Conservation (phyloP, 2,329 filamentous ascomycete species). For the Epichloe sylvatica region DNA sequence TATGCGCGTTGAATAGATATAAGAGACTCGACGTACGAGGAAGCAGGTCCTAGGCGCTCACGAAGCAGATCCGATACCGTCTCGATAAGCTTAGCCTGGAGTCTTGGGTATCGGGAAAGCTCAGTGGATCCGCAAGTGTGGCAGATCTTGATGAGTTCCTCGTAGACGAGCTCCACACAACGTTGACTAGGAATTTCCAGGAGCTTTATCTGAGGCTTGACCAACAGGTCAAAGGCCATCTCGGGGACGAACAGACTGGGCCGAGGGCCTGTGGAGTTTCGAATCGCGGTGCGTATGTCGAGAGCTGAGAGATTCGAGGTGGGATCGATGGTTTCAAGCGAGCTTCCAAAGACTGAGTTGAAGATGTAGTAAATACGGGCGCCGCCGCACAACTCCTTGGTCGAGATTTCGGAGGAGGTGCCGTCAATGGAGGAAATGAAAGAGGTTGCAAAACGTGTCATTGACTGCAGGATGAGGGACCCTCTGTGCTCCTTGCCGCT, state of each 20-base stretch:
- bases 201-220: constrained; percentile 97
- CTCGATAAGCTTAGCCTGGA: constrained; percentile 95
- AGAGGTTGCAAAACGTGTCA: constrained; percentile 94
- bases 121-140: constrained; percentile 96
- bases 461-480: constrained; percentile 86
- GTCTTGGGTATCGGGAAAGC: constrained; percentile 74
- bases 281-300: constrained; percentile 92
- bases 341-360: constrained; percentile 96
- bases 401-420: constrained; percentile 96
- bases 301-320: constrained; percentile 88
- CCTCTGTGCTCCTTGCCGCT: constrained; percentile 93
- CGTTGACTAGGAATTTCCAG: constrained; percentile 88
- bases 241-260: constrained; percentile 95
- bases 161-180: constrained; percentile 95
- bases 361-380: constrained; percentile 98
- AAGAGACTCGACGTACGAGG: constrained; percentile 84
- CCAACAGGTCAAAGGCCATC: constrained; percentile 90
- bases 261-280: constrained; percentile 91
- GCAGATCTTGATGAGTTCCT: constrained; percentile 98
- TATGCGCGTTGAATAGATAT: constrained; percentile 97
- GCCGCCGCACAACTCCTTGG: constrained; percentile 90
- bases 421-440: constrained; percentile 98
- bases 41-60: constrained; percentile 80
- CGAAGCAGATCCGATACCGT: constrained; percentile 91
- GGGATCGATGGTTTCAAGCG: constrained; percentile 88